These are phyloP conservation scores for Aureobasidium pullulans DNA, from an alignment of 2,329 filamentous ascomycete genomes.

Conservation along the genomic window DNA sequence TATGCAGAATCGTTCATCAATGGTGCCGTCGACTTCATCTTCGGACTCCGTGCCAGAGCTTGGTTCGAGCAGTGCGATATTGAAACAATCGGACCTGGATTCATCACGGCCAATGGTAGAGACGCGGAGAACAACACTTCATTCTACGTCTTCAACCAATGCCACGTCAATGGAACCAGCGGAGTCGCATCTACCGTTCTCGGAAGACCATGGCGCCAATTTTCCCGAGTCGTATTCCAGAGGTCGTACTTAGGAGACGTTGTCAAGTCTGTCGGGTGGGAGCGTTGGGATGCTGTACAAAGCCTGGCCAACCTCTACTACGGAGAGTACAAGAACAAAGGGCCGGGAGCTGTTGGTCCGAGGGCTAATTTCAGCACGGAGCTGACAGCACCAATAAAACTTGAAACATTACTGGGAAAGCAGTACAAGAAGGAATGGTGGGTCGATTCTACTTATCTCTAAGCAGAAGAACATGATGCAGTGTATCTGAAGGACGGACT, in stretches of 20 bases:
- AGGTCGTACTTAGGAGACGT: constrained; percentile 13
- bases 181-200: constrained; percentile 21
- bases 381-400: constrained; percentile 27
- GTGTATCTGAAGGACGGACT: no score
- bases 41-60: constrained; percentile 32
- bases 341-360: constrained; percentile 46
- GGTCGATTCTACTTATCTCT: not conserved
- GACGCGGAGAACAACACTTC: constrained; percentile 25
- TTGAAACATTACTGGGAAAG: constrained; percentile 1
- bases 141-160: constrained; percentile 25
- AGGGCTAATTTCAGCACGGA: constrained; percentile 44
- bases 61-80: constrained; percentile 34
- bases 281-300: constrained; percentile 10
- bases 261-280: constrained; percentile 20
- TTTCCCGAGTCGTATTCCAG: constrained; percentile 13
- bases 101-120: constrained; percentile 30
- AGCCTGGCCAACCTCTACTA: constrained; percentile 42
- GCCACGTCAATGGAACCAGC: constrained; percentile 16
- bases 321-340: constrained; percentile 54
- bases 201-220: constrained; percentile 13
- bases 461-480: not conserved
- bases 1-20: constrained; percentile 26
- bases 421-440: constrained; percentile 5
- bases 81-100: constrained; percentile 25
- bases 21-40: constrained; percentile 36